phyloP scores from a whole-genome alignment of 2,329 filamentous ascomycete species.

The Plectosphaerella sp. region DNA sequence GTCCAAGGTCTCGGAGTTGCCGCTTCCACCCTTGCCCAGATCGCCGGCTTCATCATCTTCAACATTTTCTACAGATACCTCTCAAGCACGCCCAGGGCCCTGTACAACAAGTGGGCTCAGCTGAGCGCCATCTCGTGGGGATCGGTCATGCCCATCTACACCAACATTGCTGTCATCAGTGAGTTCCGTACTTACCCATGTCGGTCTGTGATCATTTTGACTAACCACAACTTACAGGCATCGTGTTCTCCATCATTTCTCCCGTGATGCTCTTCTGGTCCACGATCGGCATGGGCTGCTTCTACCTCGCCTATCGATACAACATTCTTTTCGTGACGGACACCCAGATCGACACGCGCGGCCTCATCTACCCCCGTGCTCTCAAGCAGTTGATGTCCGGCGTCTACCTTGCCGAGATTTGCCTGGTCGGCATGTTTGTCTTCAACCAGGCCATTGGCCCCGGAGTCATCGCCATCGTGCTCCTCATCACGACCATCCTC shows the following conservation, averaged over 20 bases:
- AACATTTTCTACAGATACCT: constrained; percentile 65
- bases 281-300: constrained; percentile 68
- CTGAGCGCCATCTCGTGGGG: constrained; percentile 72
- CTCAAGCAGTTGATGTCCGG: constrained; percentile 82
- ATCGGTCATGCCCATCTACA: constrained; percentile 69
- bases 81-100: constrained; percentile 71
- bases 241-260: constrained; percentile 80
- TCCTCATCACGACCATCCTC: constrained; percentile 70
- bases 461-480: constrained; percentile 68
- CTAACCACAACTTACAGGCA: constrained; percentile 31
- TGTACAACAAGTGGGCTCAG: constrained; percentile 68
- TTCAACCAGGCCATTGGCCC: constrained; percentile 65
- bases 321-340: constrained; percentile 80
- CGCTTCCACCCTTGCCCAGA: constrained; percentile 69
- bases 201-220: not conserved
- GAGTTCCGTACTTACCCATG: constrained; percentile 12
- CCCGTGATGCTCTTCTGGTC: constrained; percentile 80
- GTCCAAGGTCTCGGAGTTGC: constrained; percentile 78
- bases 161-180: constrained; percentile 69
- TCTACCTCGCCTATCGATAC: constrained; percentile 84
- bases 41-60: constrained; percentile 60
- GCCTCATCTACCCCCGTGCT: constrained; percentile 81
- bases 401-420: constrained; percentile 74
- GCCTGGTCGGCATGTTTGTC: constrained; percentile 76
- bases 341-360: constrained; percentile 78